Base-by-base conservation (phyloP, 805 yeast genomes). In the Lachancea cidri region DNA sequence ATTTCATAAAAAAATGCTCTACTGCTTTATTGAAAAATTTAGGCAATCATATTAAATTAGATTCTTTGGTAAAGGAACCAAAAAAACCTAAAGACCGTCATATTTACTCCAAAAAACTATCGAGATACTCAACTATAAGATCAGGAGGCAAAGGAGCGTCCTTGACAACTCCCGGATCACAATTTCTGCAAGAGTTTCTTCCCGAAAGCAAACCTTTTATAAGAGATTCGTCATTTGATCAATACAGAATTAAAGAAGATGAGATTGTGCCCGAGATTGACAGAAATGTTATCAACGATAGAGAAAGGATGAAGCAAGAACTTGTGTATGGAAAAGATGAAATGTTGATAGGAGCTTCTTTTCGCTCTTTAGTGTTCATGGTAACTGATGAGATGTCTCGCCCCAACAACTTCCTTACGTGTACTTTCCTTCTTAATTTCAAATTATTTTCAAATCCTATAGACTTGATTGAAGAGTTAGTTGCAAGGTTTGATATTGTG, bases 341-440 rank as follows among this genome's bases (percentile, higher is more conserved):
- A 1, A 71, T 69, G 38, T 58, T 83, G 17, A 56, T 81, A 34
- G 91, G 89, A 11, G 83, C 85, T 2, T 81, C 89, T 0, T 81
- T 83, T 57, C 74, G 78, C 48, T 84, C 86, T 0, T 66, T 84
- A 42, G 76, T 84, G 3, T 74, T 68, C 50, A 69, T 84, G 17
- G 61, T 83, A 37, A 83, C 89, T 0, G 82, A 83, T 58, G 91
- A 83, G 53, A 45, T 63, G 27, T 51, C 60, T 15, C 79, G 81
- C 13, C 83, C 87, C 2, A 84, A 78, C 43, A 77, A 77, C 43
- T 80, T 83, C 53, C 77, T 82, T 44, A 70, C 77, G 2, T 77
- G 93, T 0, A 77, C 93, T 0, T 85, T 88, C 54, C 78, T 89
- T 65, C 67, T 86, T 41, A 81, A 86, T 32, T 87, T 83, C 65